A percentile compares a stretch with the other conserved stretches of the same genome.
Conservation (phyloP, 257 asterid species). For the Lantana camara region DNA sequence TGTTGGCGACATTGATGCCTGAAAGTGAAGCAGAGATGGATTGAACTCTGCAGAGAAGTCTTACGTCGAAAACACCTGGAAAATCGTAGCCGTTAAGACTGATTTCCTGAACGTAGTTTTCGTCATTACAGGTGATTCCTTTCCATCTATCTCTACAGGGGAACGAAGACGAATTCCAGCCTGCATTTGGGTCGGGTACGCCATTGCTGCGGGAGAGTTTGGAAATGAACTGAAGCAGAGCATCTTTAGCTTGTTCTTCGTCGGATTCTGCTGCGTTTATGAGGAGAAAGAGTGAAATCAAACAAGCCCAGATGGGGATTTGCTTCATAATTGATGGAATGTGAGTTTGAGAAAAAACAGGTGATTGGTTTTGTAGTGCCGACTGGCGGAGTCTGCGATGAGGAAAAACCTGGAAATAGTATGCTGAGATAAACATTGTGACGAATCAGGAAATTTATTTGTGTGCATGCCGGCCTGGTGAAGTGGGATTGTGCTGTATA, state of each 20-base stretch:
- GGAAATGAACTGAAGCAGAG: constrained; percentile 42
- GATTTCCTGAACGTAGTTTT: constrained; percentile 31
- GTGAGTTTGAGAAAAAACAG: not conserved
- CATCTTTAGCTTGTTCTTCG: constrained; percentile 33
- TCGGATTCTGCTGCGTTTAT: constrained; percentile 26
- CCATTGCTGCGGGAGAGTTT: constrained; percentile 39
- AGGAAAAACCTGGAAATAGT: constrained; percentile 18
- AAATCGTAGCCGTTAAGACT: constrained; percentile 40
- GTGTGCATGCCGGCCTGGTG: constrained; percentile 43
- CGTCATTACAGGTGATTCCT: constrained; percentile 46
- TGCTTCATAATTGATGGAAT: constrained; percentile 29
- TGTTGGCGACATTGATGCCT: constrained; percentile 37
- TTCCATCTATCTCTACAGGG: constrained; percentile 51
- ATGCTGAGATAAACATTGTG: not conserved
- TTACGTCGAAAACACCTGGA: constrained; percentile 45
- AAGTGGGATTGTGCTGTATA: constrained; percentile 15
- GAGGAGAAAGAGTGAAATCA: constrained; percentile 37
- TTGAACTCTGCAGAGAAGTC: constrained; percentile 39
- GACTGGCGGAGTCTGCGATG: constrained; percentile 39
- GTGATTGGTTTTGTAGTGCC: constrained; percentile 12
- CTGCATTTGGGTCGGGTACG: constrained; percentile 24
- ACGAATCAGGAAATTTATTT: not conserved
- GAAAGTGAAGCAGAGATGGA: constrained; percentile 37
- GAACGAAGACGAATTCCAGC: constrained; percentile 57
- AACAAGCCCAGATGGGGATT: constrained; percentile 28